Evolutionary conservation across 106 monocot genomes (phyloP).

Genomic region (Allium cepa): DNA sequence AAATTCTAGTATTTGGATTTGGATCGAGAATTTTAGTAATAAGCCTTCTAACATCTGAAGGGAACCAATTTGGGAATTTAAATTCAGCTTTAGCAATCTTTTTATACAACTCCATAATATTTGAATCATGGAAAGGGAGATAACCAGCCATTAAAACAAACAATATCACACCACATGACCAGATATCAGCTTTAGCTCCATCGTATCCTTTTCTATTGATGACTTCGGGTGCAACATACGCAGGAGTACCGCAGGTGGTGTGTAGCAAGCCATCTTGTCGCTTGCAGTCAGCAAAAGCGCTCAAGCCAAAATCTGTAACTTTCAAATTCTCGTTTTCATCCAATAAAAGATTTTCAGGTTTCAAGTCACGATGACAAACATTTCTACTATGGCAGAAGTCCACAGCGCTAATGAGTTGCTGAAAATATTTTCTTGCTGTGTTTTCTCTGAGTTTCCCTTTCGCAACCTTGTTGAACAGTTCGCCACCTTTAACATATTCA

Average conservation of each 20-base stretch:
- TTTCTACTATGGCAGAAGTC: conserved; percentile 14
- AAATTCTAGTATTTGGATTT: conserved; percentile 34
- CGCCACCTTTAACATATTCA: conserved; percentile 9
- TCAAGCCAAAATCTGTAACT: conserved; percentile 15
- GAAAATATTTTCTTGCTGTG: conserved; percentile 9
- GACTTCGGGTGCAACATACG: conserved; percentile 18
- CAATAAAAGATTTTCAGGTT: conserved; percentile 14
- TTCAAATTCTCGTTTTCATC: conserved; percentile 12
- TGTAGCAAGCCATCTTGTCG: conserved; percentile 16
- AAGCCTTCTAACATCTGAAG: conserved; percentile 27
- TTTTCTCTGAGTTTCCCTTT: conserved; percentile 13
- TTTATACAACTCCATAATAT: conserved; percentile 36
- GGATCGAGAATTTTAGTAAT: conserved; percentile 28
- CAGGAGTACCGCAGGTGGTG: conserved; percentile 14
- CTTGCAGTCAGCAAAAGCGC: conserved; percentile 15
- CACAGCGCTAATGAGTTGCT: conserved; percentile 13
- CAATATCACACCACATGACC: conserved; percentile 34
- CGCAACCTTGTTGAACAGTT: conserved; percentile 17
- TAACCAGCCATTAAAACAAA: conserved; percentile 45
- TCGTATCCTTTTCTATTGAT: conserved; percentile 16
- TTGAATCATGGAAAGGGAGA: conserved; percentile 40
- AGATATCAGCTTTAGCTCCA: conserved; percentile 13
- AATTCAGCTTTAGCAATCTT: conserved; percentile 38
- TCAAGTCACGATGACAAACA: conserved; percentile 14
- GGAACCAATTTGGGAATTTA: conserved; percentile 33